Conservation (phyloP, 2,329 filamentous ascomycete species). For the Colletotrichum spaethianum region DNA sequence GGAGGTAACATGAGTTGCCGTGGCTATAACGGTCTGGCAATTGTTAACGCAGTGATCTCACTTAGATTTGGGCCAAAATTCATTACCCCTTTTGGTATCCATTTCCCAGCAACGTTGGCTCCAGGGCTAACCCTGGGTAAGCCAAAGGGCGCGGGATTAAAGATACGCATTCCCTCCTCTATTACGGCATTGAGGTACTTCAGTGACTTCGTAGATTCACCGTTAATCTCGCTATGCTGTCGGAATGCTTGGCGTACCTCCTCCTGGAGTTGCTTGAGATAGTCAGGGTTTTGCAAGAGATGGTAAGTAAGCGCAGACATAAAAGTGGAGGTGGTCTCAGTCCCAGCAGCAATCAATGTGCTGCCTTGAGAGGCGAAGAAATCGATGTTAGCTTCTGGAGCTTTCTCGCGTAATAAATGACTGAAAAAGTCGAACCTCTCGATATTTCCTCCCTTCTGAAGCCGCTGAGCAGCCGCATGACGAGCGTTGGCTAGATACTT, state of each 20-base stretch:
- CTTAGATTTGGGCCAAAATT: background rate
- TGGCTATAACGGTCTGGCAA: conserved; percentile 9
- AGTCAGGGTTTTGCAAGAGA: conserved; percentile 11
- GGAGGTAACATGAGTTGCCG: conserved; percentile 21
- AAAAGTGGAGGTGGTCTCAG: conserved; percentile 26
- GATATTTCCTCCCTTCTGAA: conserved; percentile 6
- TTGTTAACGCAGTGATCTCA: background rate
- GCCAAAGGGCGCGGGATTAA: conserved; percentile 19
- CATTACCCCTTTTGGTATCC: conserved; percentile 27
- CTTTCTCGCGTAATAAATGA: conserved; percentile 20
- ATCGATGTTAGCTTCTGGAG: conserved; percentile 19
- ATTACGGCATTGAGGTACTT: conserved; percentile 10
- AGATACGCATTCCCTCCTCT: conserved; percentile 30
- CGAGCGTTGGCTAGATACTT: conserved; percentile 13
- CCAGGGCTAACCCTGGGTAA: conserved; percentile 24
- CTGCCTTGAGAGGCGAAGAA: conserved; percentile 22
- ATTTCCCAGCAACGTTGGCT: conserved; percentile 1
- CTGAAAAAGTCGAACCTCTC: conserved; percentile 28
- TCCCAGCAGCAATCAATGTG: conserved; percentile 14
- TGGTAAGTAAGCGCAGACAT: conserved; percentile 21
- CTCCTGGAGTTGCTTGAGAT: background rate
- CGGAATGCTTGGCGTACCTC: conserved; percentile 3
- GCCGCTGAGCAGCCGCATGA: background rate
- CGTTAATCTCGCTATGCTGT: conserved; percentile 5
- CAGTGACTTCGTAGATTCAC: conserved; percentile 16